phyloP scores from a whole-genome alignment of 78 protist species.

The Cavenderia fasciculata region DNA sequence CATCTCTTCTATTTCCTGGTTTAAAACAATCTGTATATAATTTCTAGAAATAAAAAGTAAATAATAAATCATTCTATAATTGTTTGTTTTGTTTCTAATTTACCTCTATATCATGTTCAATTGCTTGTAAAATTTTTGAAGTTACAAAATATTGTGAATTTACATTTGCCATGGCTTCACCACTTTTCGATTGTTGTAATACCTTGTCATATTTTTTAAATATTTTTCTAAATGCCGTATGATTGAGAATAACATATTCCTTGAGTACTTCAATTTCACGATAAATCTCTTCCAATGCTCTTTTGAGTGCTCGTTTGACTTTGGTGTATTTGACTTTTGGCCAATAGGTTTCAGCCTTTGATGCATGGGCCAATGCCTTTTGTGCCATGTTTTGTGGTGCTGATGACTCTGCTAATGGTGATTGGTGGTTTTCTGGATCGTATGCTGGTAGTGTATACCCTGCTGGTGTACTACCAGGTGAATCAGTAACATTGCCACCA shows the following conservation, averaged over 20 bases:
- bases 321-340: constrained; percentile 9
- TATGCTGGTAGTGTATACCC: neutral
- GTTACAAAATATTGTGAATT: constrained; percentile 25
- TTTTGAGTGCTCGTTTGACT: constrained; percentile 27
- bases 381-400: neutral
- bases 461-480: neutral
- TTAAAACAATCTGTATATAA: constrained; percentile 24
- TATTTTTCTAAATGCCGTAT: constrained; percentile 57
- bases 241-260: constrained; percentile 43
- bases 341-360: constrained; percentile 49
- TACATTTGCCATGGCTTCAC: neutral
- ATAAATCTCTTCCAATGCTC: constrained; percentile 60
- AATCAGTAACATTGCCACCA: neutral
- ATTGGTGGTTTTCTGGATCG: neutral
- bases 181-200: neutral
- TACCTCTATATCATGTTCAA: constrained; percentile 48
- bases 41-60: neutral
- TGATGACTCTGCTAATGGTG: neutral
- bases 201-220: constrained; percentile 64
- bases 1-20: constrained; percentile 58
- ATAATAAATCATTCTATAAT: neutral
- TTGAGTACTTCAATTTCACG: constrained; percentile 53
- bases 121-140: constrained; percentile 7
- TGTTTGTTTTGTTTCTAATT: neutral
- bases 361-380: constrained; percentile 30